A percentile compares a stretch with the other conserved stretches of the same genome.
Conservation (phyloP, 176 grass and related monocot genomes). For the Bromus sterilis region DNA sequence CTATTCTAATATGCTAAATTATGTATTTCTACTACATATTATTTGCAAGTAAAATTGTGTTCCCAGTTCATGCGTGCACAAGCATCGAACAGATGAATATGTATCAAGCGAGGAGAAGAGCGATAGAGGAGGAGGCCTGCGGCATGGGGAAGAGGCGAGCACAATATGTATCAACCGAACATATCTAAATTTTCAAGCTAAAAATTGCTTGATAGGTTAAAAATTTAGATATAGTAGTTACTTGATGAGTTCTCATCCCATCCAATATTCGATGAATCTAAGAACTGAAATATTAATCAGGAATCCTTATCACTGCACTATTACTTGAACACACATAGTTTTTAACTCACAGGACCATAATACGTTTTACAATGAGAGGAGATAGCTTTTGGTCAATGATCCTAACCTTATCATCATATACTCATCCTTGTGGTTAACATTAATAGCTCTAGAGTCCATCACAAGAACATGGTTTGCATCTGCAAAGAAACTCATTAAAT, state of each 20-base stretch:
- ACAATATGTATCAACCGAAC: too few species aligned
- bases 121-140: too few species aligned
- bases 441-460: slow-evolving; percentile 79
- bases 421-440: slow-evolving; percentile 86
- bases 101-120: too few species aligned
- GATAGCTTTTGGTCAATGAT: not conserved
- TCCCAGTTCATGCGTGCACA: too few species aligned
- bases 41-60: too few species aligned
- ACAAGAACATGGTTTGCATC: slow-evolving; percentile 73
- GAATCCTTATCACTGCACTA: not conserved
- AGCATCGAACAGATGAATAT: too few species aligned
- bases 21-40: too few species aligned
- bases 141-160: too few species aligned
- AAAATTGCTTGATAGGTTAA: not conserved
- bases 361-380: not conserved
- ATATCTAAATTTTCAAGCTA: too few species aligned
- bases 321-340: not conserved
- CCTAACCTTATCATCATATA: slow-evolving; percentile 74
- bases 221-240: not conserved
- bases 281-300: not conserved
- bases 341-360: not conserved
- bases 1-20: too few species aligned
- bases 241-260: not conserved
- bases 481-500: slow-evolving; percentile 76
- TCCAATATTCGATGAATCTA: not conserved